Evolutionary conservation across 345 rosid species (phyloP), one percentile per base, ranked within the genome.

Genomic region (Ricinus communis): DNA sequence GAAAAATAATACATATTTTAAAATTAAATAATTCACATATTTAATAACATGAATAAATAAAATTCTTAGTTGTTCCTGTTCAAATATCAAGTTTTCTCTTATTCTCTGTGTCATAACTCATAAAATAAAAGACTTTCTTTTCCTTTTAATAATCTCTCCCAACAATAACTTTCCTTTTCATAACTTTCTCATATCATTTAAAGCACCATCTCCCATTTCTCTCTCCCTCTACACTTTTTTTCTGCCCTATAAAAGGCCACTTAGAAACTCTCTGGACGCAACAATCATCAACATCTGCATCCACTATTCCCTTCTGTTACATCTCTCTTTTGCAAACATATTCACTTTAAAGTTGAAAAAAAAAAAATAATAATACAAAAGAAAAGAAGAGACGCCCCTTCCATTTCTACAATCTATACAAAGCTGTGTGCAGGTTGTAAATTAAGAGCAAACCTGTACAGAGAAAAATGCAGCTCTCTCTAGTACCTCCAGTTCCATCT

Each of bases 401-500:
- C n/a, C n/a, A n/a, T n/a, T n/a, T n/a, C n/a, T n/a, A n/a, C n/a
- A n/a, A n/a, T n/a, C n/a, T n/a, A n/a, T n/a, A n/a, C n/a, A n/a
- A n/a, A n/a, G n/a, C n/a, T n/a, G 47, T 12, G 47, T 8, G 47
- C 38, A 43, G 12, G 47, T n/a, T n/a, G n/a, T n/a, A n/a, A n/a
- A n/a, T 43, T 43, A 43, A 43, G 12, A 43, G 47, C 8, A 11
- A 43, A 1, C 14, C 47, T 43, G 1, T 8, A 43, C 14, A 3
- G 47, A 69, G 2, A 14, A 1, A 22, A 5, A 5, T 80, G 86
- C 74, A 38, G 27, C 54, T 53, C 40, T 67, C 76, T 30, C 9
- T 76, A 21, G 76, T 47, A 79, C 54, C 74, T 61, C 18, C 69
- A 65, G 38, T 16, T 31, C 77, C 81, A 68, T 71, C 71, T 74